Evolutionary conservation across 2,329 filamentous ascomycete species (phyloP), one percentile per base, ranked within the genome.

Genomic region (Colletotrichum brevisporum): DNA sequence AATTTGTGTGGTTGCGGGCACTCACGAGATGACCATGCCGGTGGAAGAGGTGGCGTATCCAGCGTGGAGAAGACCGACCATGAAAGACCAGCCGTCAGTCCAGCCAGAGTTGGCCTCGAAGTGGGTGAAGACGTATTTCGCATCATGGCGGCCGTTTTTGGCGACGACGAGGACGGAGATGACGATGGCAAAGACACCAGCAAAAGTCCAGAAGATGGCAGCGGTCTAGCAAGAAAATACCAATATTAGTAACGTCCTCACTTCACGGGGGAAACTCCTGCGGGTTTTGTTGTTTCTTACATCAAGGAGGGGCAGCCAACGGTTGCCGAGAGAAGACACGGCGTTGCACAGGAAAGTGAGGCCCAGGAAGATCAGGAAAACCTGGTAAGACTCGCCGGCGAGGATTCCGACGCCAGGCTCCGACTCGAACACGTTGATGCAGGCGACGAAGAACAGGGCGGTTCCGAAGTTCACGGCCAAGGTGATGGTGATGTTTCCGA

Each of bases 381-480:
- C 83, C 77, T 94, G 91, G 84, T 91, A 94, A 31, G 83, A 76
- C 51, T 83, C 84, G 53, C 81, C 85, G 3, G 78, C 78, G 56
- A 88, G 80, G 67, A 89, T 76, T 12, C 77, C 80, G 12, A 79
- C 77, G 51, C 83, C 85, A 6, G 80, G 78, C 43, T 80, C 77
- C 3, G 78, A 78, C 63, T 86, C 81, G 67, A 89, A 89, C 43
- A 89, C 84, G 67, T 88, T 87, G 78, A 89, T 76, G 75, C 85
- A 88, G 15, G 82, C 84, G 64, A 88, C 83, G 67, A 88, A 79
- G 77, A 89, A 86, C 72, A 94, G 88, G 0, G 90, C 92, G 4
- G 92, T 94, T 6, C 91, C 92, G 74, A 94, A 94, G 82, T 93
- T 93, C 76, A 94, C 92, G n/a, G 91, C 88, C n/a, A 94, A 84